Percentiles rank a stretch among this genome's conserved stretches.
These are phyloP conservation scores for Hemileia vastatrix DNA, from an alignment of 1,284 basidiomycete genomes.

Conservation along the genomic window DNA sequence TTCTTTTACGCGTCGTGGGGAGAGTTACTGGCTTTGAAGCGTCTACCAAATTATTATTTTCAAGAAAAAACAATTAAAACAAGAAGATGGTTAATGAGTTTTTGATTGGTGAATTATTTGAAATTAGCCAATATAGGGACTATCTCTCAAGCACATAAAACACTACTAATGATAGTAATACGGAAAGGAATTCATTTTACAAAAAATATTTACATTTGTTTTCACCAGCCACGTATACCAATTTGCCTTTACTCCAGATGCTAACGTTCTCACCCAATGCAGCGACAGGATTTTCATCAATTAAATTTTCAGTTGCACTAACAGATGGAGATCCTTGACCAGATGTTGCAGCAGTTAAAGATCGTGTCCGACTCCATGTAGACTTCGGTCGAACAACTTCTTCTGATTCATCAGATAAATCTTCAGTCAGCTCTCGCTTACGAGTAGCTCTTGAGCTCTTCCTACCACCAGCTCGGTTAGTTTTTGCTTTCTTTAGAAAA, in stretches of 20 bases:
- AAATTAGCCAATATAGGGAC: not conserved
- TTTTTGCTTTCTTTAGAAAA: no score
- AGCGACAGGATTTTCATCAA: no score
- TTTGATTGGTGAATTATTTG: not conserved
- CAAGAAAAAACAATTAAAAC: not conserved
- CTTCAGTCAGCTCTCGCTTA: no score
- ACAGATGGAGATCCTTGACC: no score
- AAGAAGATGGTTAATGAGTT: not conserved
- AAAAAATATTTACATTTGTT: constrained; percentile 18
- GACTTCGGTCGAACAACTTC: no score
- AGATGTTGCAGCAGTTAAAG: no score
- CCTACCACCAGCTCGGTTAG: no score
- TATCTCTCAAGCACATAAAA: not conserved
- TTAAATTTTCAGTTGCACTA: no score
- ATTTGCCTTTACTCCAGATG: constrained; percentile 21
- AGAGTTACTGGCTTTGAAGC: constrained; percentile 1
- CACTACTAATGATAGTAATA: not conserved
- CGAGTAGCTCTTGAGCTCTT: no score
- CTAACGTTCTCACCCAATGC: constrained; percentile 8
- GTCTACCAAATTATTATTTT: not conserved
- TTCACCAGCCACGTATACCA: constrained; percentile 17
- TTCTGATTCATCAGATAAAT: no score
- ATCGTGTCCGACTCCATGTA: no score
- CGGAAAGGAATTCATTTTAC: not conserved
- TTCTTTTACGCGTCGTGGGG: not conserved